phyloP scores from a whole-genome alignment of 768 basidiomycete species.

The Rhodotorula babjevae region DNA sequence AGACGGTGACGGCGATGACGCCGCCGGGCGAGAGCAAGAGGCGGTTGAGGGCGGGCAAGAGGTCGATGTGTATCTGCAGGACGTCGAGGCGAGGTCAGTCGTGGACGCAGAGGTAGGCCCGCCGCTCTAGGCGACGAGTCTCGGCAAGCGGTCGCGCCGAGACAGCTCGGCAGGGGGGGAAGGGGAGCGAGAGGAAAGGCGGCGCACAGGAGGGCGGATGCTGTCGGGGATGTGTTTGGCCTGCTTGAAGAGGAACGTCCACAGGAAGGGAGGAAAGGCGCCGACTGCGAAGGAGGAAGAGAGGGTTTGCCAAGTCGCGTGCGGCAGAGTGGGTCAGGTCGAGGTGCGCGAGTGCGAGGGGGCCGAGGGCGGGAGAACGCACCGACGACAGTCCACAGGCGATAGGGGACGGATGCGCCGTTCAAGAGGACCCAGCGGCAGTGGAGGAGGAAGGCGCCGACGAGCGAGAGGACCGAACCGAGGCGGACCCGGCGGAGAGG shows the following conservation, averaged over 20 bases:
- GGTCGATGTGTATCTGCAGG: constrained; percentile 36
- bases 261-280: constrained; percentile 19
- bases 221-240: constrained; percentile 30
- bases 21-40: constrained; percentile 16
- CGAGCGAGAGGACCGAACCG: background rate
- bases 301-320: background rate
- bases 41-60: constrained; percentile 21
- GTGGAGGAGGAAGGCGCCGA: constrained; percentile 16
- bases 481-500: constrained; percentile 5
- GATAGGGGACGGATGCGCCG: constrained; percentile 2
- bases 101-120: too few species aligned
- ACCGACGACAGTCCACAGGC: constrained; percentile 35
- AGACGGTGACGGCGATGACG: constrained; percentile 22
- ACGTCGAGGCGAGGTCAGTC: background rate
- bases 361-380: background rate
- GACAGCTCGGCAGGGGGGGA: too few species aligned
- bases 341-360: background rate
- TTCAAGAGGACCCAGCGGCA: constrained; percentile 30
- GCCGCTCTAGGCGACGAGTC: too few species aligned
- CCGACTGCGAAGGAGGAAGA: constrained; percentile 13
- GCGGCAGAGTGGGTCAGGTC: too few species aligned
- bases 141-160: too few species aligned
- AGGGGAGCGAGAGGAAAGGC: background rate
- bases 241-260: constrained; percentile 34
- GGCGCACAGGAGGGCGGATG: constrained; percentile 23